A percentile compares a stretch with the other conserved stretches of the same genome.
phyloP scores from a whole-genome alignment of 140 eudicot genomes.

The Flaveria floridana region DNA sequence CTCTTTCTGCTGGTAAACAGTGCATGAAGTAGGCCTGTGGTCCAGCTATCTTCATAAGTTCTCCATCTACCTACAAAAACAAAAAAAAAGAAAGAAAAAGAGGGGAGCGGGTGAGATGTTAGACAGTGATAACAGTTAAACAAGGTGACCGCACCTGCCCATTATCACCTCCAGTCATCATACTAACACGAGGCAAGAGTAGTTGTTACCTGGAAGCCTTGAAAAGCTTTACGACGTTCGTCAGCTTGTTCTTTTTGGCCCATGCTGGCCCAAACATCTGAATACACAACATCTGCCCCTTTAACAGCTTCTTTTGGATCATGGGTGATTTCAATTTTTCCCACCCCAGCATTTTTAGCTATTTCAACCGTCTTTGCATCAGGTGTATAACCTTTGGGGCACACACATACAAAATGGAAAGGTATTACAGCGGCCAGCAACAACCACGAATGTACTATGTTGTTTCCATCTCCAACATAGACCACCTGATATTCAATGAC shows the following conservation, averaged over 20 bases:
- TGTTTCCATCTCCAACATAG: conserved; percentile 97
- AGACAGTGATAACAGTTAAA: not conserved
- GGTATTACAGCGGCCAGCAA: conserved; percentile 83
- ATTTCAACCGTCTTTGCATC: conserved; percentile 73
- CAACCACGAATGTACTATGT: conserved; percentile 93
- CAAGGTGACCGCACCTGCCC: not conserved
- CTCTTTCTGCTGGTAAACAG: conserved; percentile 96
- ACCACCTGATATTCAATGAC: conserved; percentile 58
- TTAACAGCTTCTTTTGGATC: conserved; percentile 87
- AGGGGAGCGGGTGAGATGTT: not conserved
- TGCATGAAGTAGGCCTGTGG: conserved; percentile 87
- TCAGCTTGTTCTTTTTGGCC: conserved; percentile 98
- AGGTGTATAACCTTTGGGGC: conserved; percentile 92
- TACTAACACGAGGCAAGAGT: not conserved
- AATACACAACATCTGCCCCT: conserved; percentile 94
- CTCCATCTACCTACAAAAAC: conserved; percentile 68
- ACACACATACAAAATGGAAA: conserved; percentile 90
- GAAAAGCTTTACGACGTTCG: conserved; percentile 69
- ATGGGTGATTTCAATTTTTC: conserved; percentile 78
- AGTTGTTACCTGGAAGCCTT: conserved; percentile 72
- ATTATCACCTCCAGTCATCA: not conserved
- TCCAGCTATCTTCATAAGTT: conserved; percentile 91
- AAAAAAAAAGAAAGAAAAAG: not conserved
- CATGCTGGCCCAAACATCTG: conserved; percentile 99
- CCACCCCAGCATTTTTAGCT: conserved; percentile 70